Conservation (phyloP, 1,139 yeast genomes). For the Pichia inconspicua region DNA sequence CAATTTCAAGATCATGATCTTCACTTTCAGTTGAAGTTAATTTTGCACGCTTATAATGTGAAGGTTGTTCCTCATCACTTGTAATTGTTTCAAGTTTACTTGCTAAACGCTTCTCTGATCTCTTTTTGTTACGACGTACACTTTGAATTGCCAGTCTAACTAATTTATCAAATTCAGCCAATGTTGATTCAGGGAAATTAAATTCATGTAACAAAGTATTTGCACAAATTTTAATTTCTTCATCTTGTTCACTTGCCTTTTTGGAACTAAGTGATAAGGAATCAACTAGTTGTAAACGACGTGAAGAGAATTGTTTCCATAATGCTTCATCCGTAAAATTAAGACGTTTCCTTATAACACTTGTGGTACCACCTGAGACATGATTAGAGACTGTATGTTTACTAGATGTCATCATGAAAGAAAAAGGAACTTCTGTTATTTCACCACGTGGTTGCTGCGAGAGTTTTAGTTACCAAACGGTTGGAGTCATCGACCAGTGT, state of each 20-base stretch:
- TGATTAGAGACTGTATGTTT: not conserved
- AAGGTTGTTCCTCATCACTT: conserved; percentile 11
- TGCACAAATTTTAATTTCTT: conserved; percentile 70
- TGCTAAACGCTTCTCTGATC: conserved; percentile 35
- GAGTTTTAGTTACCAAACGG: not conserved
- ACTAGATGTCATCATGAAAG: not conserved
- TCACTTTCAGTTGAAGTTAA: not conserved
- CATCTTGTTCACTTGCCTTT: conserved; percentile 91
- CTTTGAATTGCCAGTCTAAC: conserved; percentile 91
- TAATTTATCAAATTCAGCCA: conserved; percentile 74
- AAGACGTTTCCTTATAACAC: conserved; percentile 62
- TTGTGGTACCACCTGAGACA: conserved; percentile 57
- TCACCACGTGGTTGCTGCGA: not conserved
- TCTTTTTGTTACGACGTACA: conserved; percentile 58
- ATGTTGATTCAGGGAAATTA: conserved; percentile 49
- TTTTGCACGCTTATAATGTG: conserved; percentile 1
- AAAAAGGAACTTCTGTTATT: not conserved
- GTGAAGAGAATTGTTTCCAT: conserved; percentile 86
- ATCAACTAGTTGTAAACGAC: conserved; percentile 83
- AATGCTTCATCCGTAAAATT: conserved; percentile 70
- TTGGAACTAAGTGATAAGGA: conserved; percentile 64
- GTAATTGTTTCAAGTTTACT: conserved; percentile 13
- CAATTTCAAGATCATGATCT: not conserved
- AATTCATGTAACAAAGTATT: conserved; percentile 68
- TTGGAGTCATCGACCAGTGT: not conserved